Percentiles rank a stretch among this genome's conserved stretches.
Conservation (phyloP, 2,329 filamentous ascomycete genomes). For the Sporothrix euskadiensis region DNA sequence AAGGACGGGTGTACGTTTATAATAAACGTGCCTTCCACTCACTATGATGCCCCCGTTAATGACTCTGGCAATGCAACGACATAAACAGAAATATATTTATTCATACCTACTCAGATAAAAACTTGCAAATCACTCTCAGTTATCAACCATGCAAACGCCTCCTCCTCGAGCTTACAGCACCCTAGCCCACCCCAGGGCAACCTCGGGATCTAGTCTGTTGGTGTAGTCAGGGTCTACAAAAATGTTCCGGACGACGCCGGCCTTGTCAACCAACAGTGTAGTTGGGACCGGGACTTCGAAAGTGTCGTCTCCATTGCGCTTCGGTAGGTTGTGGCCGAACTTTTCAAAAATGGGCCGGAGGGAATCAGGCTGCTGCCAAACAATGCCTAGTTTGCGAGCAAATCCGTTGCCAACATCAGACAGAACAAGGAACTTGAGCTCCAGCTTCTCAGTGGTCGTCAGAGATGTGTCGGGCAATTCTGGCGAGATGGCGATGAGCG, state of each 20-base stretch:
- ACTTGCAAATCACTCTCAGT: too few relatives aligned
- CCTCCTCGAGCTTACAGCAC: slow-evolving; percentile 27
- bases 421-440: slow-evolving; percentile 45
- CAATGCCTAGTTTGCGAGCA: slow-evolving; percentile 43
- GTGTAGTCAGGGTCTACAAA: slow-evolving; percentile 43
- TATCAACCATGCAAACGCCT: too few relatives aligned
- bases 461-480: slow-evolving; percentile 45
- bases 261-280: slow-evolving; percentile 43
- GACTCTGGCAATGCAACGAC: not conserved
- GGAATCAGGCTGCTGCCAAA: slow-evolving; percentile 39
- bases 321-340: slow-evolving; percentile 39
- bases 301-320: slow-evolving; percentile 43
- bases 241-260: slow-evolving; percentile 40
- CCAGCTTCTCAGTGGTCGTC: slow-evolving; percentile 44
- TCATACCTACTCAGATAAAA: too few relatives aligned
- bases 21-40: too few relatives aligned
- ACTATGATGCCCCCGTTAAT: too few relatives aligned
- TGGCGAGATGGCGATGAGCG: slow-evolving; percentile 46
- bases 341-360: slow-evolving; percentile 36
- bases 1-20: too few relatives aligned
- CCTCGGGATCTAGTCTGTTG: slow-evolving; percentile 42
- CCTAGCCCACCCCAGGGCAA: slow-evolving; percentile 42
- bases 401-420: slow-evolving; percentile 43
- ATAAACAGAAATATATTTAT: not conserved
- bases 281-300: slow-evolving; percentile 44